A percentile compares a stretch with the other conserved stretches of the same genome.
phyloP scores from a whole-genome alignment of 108 stramenopile genomes.

The Cylindrotheca fusiformis region DNA sequence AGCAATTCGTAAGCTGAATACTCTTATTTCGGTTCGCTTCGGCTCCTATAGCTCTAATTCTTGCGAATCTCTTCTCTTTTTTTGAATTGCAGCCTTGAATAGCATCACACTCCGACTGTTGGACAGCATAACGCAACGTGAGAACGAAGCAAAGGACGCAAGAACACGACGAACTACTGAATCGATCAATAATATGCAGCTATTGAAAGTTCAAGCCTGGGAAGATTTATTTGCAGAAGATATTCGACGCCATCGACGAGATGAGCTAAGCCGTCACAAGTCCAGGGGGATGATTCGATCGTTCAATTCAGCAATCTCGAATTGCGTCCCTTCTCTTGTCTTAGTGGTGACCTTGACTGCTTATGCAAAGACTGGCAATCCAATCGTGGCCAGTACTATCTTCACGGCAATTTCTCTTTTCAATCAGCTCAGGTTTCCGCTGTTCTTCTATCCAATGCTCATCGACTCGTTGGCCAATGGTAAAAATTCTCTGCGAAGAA shows the following conservation, averaged over 20 bases:
- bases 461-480: conserved; percentile 76
- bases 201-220: conserved; percentile 75
- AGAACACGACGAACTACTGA: conserved; percentile 75
- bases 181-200: conserved; percentile 75
- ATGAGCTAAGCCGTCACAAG: conserved; percentile 57
- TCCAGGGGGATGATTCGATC: conserved; percentile 61
- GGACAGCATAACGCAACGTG: conserved; percentile 51
- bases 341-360: conserved; percentile 73
- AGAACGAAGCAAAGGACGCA: conserved; percentile 71
- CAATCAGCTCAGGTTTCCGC: conserved; percentile 90
- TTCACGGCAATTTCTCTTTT: conserved; percentile 93
- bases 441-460: conserved; percentile 86
- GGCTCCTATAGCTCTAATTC: too few species aligned
- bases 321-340: conserved; percentile 66
- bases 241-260: conserved; percentile 46
- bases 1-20: conserved; percentile 43
- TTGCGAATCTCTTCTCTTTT: too few species aligned
- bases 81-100: conserved; percentile 39
- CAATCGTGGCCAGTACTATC: conserved; percentile 76
- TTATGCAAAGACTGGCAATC: conserved; percentile 55
- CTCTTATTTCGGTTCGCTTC: too few species aligned
- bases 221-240: conserved; percentile 59
- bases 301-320: conserved; percentile 64
- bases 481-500: conserved; percentile 58
- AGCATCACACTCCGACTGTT: conserved; percentile 55